Percentiles rank a stretch among this genome's conserved stretches.
Evolutionary conservation across 495 filamentous ascomycete species (phyloP).

Genomic region (Usnea hakonensis): DNA sequence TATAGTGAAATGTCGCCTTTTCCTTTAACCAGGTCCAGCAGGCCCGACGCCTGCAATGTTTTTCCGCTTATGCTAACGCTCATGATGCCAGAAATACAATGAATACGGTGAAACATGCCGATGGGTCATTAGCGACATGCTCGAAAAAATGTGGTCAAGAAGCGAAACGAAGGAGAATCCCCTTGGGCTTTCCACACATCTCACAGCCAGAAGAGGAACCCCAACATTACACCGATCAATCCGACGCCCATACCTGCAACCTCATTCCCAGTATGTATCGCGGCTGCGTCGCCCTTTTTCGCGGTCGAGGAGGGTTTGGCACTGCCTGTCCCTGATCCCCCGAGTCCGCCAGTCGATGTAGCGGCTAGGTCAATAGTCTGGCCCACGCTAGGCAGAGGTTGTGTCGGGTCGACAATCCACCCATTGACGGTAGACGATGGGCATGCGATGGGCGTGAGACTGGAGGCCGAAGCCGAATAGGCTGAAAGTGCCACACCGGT

Average conservation of each 20-base stretch:
- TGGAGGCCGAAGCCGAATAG: slow-evolving; percentile 56
- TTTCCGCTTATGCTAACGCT: slow-evolving; percentile 7
- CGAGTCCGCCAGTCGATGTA: slow-evolving; percentile 21
- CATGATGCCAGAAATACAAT: neutral
- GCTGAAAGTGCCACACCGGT: slow-evolving; percentile 54
- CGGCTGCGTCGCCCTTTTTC: slow-evolving; percentile 16
- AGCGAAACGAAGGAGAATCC: neutral
- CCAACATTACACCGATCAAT: slow-evolving; percentile 46
- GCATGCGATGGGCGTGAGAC: slow-evolving; percentile 51
- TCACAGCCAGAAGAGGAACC: slow-evolving; percentile 47
- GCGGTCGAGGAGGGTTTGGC: slow-evolving; percentile 6
- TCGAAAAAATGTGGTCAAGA: slow-evolving; percentile 1
- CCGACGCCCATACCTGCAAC: slow-evolving; percentile 47
- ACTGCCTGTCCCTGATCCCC: neutral
- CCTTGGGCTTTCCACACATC: slow-evolving; percentile 30
- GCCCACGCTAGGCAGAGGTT: slow-evolving; percentile 61
- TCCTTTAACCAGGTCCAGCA: neutral
- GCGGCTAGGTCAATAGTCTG: slow-evolving; percentile 34
- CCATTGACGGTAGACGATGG: slow-evolving; percentile 58
- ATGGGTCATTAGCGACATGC: neutral
- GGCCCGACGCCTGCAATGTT: slow-evolving; percentile 3
- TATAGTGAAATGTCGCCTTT: neutral
- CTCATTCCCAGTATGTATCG: slow-evolving; percentile 32
- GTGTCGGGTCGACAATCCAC: slow-evolving; percentile 65
- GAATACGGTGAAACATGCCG: neutral